Evolutionary conservation across 108 stramenopile species (phyloP).

Genomic region (Cyclotella distinguenda): DNA sequence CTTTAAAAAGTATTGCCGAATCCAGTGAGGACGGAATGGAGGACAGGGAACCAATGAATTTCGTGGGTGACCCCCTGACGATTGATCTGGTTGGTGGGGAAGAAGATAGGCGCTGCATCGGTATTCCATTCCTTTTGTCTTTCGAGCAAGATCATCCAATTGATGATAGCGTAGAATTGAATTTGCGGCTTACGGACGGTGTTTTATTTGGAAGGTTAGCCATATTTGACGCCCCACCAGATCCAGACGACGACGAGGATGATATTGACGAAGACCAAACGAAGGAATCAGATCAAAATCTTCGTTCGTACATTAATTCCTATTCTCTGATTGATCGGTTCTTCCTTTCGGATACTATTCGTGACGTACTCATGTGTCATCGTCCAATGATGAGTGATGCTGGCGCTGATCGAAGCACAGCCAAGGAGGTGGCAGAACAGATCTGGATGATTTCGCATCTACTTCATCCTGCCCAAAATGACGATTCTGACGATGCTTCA

Average conservation of each 20-base stretch:
- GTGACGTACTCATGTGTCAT: constrained; percentile 75
- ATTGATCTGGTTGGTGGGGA: constrained; percentile 48
- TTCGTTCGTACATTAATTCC: constrained; percentile 56
- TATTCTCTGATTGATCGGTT: constrained; percentile 74
- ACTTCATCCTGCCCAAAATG: constrained; percentile 15
- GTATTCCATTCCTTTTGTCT: constrained; percentile 48
- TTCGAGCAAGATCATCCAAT: constrained; percentile 23
- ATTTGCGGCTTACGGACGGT: constrained; percentile 42
- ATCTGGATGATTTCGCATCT: constrained; percentile 60
- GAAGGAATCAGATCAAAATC: constrained; percentile 55
- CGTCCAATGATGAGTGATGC: constrained; percentile 62
- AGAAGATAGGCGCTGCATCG: constrained; percentile 46
- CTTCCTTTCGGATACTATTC: constrained; percentile 69
- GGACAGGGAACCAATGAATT: constrained; percentile 31
- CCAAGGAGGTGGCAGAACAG: constrained; percentile 77
- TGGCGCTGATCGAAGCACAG: constrained; percentile 64
- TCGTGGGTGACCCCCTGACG: constrained; percentile 39
- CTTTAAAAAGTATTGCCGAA: constrained; percentile 35
- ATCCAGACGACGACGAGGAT: constrained; percentile 54
- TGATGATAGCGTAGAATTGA: constrained; percentile 25
- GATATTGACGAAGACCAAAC: constrained; percentile 55
- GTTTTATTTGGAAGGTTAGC: constrained; percentile 82
- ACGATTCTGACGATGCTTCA: constrained; percentile 2
- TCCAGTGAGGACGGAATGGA: constrained; percentile 12
- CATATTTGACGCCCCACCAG: constrained; percentile 74